A percentile compares a stretch with the other conserved stretches of the same genome.
Evolutionary conservation across 2,329 filamentous ascomycete species (phyloP).

Genomic region (Zymoseptoria crescenta): DNA sequence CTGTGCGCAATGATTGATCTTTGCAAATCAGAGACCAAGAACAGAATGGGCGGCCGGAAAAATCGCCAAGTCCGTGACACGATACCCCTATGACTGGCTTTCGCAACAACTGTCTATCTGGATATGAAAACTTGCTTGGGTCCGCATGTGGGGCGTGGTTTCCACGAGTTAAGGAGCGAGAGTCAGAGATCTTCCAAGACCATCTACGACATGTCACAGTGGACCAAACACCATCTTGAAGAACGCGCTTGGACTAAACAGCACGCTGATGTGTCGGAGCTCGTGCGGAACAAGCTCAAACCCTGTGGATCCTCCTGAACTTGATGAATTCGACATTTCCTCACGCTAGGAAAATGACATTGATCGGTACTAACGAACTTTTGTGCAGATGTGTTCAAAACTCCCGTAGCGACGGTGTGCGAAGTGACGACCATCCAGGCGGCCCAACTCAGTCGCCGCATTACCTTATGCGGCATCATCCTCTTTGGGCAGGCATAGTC

Average conservation of each 20-base stretch:
- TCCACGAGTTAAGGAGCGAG: not conserved
- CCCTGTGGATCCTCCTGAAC: not conserved
- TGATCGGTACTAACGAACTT: not conserved
- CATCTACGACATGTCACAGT: not conserved
- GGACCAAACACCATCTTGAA: not conserved
- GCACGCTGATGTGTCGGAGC: not conserved
- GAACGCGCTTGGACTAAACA: not conserved
- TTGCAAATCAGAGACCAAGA: not conserved
- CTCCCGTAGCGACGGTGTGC: not conserved
- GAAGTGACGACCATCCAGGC: not conserved
- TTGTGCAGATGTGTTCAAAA: not conserved
- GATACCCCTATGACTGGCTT: constrained; percentile 1
- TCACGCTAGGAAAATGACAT: not conserved
- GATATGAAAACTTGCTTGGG: not conserved
- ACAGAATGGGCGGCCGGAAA: constrained; percentile 2
- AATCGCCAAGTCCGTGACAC: not conserved
- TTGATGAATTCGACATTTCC: not conserved
- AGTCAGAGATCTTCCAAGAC: not conserved
- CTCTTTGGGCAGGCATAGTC: not conserved
- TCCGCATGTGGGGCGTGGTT: not conserved
- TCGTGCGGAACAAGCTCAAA: not conserved
- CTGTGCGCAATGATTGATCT: not conserved
- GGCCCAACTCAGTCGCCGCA: not conserved
- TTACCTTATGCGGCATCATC: not conserved
- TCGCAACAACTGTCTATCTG: not conserved